Base-by-base conservation (phyloP, 495 filamentous ascomycete genomes). In the Penicillium lagena region DNA sequence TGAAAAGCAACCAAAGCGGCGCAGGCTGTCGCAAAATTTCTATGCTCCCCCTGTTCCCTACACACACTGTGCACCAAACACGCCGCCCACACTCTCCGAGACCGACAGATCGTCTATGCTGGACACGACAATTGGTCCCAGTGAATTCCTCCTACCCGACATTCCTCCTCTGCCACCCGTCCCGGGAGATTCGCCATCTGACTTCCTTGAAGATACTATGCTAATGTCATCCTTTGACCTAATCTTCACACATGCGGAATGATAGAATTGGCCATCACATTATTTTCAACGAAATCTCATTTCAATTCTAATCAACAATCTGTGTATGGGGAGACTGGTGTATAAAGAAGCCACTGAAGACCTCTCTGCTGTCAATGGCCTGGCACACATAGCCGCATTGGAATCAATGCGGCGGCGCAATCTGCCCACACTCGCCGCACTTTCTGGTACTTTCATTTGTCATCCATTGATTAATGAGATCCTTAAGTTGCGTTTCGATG, bases 401-500 rank as follows among this genome's bases (percentile, higher is more conserved):
- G 2, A 22, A 22, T 22, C 10, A 45, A 28, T 46, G 37, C 6
- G 44, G 13, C 12, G 40, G 40, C 14, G 46, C 39, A 49, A 43
- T 30, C 29, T 14, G 14, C 10, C 87, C 88, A 58, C 88, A 95
- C 9, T 70, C 70, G 49, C 70, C 67, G 64, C 88, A 95, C 50
- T 64, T 82, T 62, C 88, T 76, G 58, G 64, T 71, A 49, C 79
- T 76, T 43, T 78, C 76, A 48, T 75, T 75, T 5, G 60, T 70
- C 64, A 82, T 82, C 58, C 90, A 93, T 14, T 54, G 68, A 51
- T 88, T 77, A 39, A 95, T 86, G 5, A 87, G 85, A 40, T 75
- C 78, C 69, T 90, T 93, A 49, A 95, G 84, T 72, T 95, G 89
- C 15, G 83, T 87, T 10, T 89, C 89, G 35, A 95, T 63, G 60